Evolutionary conservation across 352 stramenopile species (phyloP), one percentile per base, ranked within the genome.

Genomic region (Globisporangium cederbergense): DNA sequence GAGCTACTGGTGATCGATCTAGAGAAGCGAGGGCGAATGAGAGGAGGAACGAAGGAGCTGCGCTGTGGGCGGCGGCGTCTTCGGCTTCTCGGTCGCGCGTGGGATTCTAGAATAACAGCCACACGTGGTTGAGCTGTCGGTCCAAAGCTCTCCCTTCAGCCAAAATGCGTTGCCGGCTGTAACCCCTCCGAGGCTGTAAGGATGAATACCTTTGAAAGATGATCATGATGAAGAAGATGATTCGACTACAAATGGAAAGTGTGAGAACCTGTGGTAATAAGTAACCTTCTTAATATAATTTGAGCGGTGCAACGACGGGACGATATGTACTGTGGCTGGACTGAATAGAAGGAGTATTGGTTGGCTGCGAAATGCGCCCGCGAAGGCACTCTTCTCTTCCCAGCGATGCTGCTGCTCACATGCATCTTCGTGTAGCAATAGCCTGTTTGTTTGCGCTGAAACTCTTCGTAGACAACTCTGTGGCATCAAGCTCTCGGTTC

Each of bases 91-190:
- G 14, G 22, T 64, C 55, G 16, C 47, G 46, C 11, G 22, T 18
- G 25, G 43, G 30, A 52, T 73, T 73, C 67, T 73, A 73, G 67
- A 73, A 73, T 73, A 68, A 58, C 64, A 25, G 45, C 64, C 64
- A 65, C 64, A 69, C 64, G 13, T 47, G 49, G 20, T 13, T 38
- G 49, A 56, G 50, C 25, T 25, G 50, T 38, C 25, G 32, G 5
- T 18, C n/a, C 22, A 30, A 49, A 46, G 47, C 45, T 55, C 58
- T 46, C 46, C 46, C 49, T 46, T 50, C 46, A n/a, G 32, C 30
- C 38, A 38, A 16, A 40, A 3, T 42, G 36, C 36, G 36, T 42
- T 42, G 36, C 9, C 36, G 14, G 36, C 36, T 42, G 57, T 32
- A 62, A 62, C 57, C 18, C 38, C 57, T 62, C 34, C 7, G 4